A percentile compares a stretch with the other conserved stretches of the same genome.
Evolutionary conservation across 202 grass and related monocot species (phyloP).

Genomic region (Schoenoplectus tabernaemontani): DNA sequence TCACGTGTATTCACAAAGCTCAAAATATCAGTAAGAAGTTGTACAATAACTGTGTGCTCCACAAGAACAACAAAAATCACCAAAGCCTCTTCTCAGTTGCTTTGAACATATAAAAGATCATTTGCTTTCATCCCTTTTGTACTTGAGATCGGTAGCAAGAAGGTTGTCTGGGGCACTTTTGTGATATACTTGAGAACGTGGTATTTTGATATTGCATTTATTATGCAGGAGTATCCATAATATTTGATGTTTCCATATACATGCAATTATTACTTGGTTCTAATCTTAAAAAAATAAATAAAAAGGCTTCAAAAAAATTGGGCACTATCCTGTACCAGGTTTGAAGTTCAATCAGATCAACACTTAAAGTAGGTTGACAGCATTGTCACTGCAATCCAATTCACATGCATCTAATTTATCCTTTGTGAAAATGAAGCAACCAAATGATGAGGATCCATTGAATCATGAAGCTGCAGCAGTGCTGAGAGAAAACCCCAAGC

Average conservation of each 20-base stretch:
- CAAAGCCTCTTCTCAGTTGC: background rate
- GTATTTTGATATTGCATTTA: too few species aligned
- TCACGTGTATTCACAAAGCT: background rate
- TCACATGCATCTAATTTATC: background rate
- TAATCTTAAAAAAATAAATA: too few species aligned
- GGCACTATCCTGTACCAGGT: background rate
- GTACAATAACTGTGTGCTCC: background rate
- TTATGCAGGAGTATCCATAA: background rate
- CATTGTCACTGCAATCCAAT: background rate
- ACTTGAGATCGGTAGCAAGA: background rate
- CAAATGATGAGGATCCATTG: constrained; percentile 69
- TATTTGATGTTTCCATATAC: background rate
- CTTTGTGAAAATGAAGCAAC: constrained; percentile 45
- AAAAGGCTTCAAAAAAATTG: too few species aligned
- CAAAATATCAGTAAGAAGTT: background rate
- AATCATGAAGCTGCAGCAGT: constrained; percentile 70
- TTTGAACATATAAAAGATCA: background rate
- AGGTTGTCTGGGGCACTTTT: too few species aligned
- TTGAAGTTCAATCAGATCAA: background rate
- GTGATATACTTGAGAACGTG: too few species aligned
- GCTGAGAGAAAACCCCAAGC: constrained; percentile 61
- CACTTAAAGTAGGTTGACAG: background rate
- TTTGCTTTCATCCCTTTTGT: background rate
- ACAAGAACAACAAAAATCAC: background rate
- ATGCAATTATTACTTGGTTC: background rate